Evolutionary conservation across 2,329 filamentous ascomycete species (phyloP), one percentile per base, ranked within the genome.

Genomic region (Ceratocystis lukuohia): DNA sequence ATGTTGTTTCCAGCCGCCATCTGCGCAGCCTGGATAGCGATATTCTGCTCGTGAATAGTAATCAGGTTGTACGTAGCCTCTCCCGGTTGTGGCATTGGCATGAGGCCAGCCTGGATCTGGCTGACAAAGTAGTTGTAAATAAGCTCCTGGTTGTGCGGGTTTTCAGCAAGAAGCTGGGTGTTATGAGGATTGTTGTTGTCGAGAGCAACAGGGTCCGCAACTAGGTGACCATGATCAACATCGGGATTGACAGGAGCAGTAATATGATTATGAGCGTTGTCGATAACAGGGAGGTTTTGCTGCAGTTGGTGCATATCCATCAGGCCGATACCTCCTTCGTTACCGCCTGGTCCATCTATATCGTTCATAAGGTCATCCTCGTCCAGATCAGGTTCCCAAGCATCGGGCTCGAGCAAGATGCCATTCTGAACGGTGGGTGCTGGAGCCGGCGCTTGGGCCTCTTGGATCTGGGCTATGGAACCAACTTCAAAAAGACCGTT

Each of bases 231-330:
- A 10, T 33, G 28, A n/a, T 8, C 25, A 17, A n/a, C 25, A 37
- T 2, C 56, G 6, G 56, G 30, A 30, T 59, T 59, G 1, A 15
- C 28, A 59, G 56, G 8, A 7, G 30, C 10, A 37, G 28, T 7
- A 22, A 33, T 7, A 37, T 17, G 25, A 5, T n/a, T 30, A 20
- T 28, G 22, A 33, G 28, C 56, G 56, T n/a, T 30, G 20, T 10
- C 56, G 5, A 59, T 33, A 37, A 37, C 56, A 17, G 56, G 56
- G 33, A 59, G 56, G 22, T 37, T 8, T 17, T 59, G 50, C 30
- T 65, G 64, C 53, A 46, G n/a, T 15, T 65, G 53, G 20, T 65
- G 64, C 50, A 59, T 56, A 30, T 22, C 20, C 30, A 65, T 61
- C 25, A 59, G 15, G 5, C 46, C 64, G 7, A 50, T 30, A 33